Base-by-base conservation (phyloP, 768 basidiomycete genomes). In the Suillus variegatus region DNA sequence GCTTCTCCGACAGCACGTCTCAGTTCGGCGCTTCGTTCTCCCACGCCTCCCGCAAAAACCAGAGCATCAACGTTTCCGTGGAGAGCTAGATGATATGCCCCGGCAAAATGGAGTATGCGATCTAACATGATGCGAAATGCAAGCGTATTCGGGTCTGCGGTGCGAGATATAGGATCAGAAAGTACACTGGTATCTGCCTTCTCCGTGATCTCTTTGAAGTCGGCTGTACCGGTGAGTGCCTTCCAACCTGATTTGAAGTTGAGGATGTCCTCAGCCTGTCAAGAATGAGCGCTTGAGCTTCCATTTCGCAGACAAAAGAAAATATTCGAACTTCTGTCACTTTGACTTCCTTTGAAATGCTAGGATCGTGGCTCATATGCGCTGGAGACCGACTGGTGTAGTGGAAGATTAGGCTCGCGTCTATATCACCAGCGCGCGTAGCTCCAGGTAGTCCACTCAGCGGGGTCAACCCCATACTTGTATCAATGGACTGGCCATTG, bases 381-480 rank as follows among this genome's bases (percentile, higher is more conserved):
- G 81, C 82, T 0, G 82, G 82, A 61, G 81, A 79, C 66, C 84
- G 84, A 54, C 86, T 86, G 12, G 69, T 65, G 73, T 90, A 89
- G 73, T 97, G 95, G 79, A 97, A 96, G 67, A 97, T 89, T 60
- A 95, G 84, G 49, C 88, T 88, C 16, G 94, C 93, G 75, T 97
- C 95, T 71, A 96, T 81, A 2, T 85, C 82, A 10, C 95, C 95
- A 16, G 88, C 85, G 58, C 95, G 88, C 1, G 95, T 96, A 2
- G 93, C 94, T 18, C 95, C 95, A 5, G 95, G 94, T 0, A 97
- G 80, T 2, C 94, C 94, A 63, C 88, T 87, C n/a, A 95, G 77
- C 4, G 94, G 95, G 1, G 95, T 95, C 44, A 97, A 84, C 4
- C 94, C 95, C 95, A 97, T 97, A 44, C 87, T 89, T 1, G 94